Conservation (phyloP, 768 basidiomycete genomes). For the Cubamyces sp. region DNA sequence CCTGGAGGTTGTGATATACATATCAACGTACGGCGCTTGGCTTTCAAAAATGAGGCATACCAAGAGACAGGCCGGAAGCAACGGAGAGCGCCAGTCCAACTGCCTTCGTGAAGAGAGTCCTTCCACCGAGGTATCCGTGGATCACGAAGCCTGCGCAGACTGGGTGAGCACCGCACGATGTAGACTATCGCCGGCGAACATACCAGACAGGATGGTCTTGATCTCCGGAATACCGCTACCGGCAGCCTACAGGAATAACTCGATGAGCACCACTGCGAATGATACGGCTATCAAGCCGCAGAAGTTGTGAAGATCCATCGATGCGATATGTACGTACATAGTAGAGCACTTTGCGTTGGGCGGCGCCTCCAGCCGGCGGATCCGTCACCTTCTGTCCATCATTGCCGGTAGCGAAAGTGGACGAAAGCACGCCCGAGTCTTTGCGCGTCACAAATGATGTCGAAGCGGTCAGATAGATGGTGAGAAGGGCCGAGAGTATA, state of each 20-base stretch:
- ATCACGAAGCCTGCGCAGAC: conserved; percentile 81
- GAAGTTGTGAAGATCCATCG: not conserved
- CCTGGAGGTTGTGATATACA: conserved; percentile 36
- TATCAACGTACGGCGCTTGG: not conserved
- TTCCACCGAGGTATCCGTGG: conserved; percentile 92
- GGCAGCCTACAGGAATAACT: conserved; percentile 62
- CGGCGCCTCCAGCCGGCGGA: conserved; percentile 30
- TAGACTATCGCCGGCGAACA: conserved; percentile 8
- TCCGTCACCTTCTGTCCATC: conserved; percentile 28
- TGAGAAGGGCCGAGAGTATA: conserved; percentile 72
- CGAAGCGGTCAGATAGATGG: conserved; percentile 85
- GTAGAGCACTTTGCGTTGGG: conserved; percentile 74
- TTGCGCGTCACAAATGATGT: conserved; percentile 88
- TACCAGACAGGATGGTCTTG: conserved; percentile 90
- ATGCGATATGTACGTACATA: conserved; percentile 58
- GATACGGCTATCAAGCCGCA: too few relatives aligned
- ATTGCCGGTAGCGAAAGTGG: conserved; percentile 42
- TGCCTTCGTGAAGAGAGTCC: conserved; percentile 88
- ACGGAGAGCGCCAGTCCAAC: conserved; percentile 90
- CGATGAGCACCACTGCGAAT: not conserved
- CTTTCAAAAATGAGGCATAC: conserved; percentile 38
- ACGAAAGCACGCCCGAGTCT: conserved; percentile 74
- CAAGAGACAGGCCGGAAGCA: conserved; percentile 88
- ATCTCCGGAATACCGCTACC: conserved; percentile 97
- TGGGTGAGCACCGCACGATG: conserved; percentile 14